phyloP scores from a whole-genome alignment of 75 land plant genomes.

The Chamaecyparis obtusa region DNA sequence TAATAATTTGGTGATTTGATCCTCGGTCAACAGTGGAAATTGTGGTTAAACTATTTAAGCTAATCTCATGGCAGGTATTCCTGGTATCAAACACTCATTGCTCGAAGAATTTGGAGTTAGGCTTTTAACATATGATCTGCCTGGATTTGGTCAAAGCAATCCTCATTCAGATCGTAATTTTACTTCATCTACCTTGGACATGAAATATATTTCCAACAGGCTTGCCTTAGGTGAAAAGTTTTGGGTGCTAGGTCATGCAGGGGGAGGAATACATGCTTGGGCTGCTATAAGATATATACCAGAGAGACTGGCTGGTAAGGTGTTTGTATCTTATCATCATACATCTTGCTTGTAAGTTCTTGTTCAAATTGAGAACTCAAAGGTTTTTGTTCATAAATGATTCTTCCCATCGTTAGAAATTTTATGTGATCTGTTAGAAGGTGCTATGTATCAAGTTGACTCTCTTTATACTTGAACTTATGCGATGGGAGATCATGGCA shows the following conservation, averaged over 20 bases:
- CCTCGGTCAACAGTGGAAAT: neutral
- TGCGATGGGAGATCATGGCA: neutral
- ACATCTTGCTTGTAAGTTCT: neutral
- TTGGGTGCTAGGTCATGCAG: slow-evolving; percentile 82
- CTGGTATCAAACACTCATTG: slow-evolving; percentile 65
- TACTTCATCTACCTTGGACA: slow-evolving; percentile 78
- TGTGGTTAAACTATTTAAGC: neutral
- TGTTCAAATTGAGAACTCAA: neutral
- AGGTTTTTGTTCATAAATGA: neutral
- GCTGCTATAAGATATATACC: slow-evolving; percentile 95
- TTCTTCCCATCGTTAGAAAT: neutral
- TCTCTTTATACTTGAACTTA: neutral
- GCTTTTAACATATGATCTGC: slow-evolving; percentile 84
- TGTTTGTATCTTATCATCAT: slow-evolving; percentile 7
- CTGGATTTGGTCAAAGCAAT: slow-evolving; percentile 98
- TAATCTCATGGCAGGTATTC: slow-evolving; percentile 53
- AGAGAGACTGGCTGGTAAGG: slow-evolving; percentile 74
- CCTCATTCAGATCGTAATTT: slow-evolving; percentile 68
- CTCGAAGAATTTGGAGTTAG: slow-evolving; percentile 89
- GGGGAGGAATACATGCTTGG: slow-evolving; percentile 90
- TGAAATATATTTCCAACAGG: slow-evolving; percentile 62
- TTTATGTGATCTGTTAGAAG: neutral
- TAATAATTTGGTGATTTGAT: neutral
- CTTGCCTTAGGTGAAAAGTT: slow-evolving; percentile 73
- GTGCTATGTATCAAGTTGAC: neutral